Evolutionary conservation across 768 basidiomycete species (phyloP).

Genomic region (Hebeloma cylindrosporum): DNA sequence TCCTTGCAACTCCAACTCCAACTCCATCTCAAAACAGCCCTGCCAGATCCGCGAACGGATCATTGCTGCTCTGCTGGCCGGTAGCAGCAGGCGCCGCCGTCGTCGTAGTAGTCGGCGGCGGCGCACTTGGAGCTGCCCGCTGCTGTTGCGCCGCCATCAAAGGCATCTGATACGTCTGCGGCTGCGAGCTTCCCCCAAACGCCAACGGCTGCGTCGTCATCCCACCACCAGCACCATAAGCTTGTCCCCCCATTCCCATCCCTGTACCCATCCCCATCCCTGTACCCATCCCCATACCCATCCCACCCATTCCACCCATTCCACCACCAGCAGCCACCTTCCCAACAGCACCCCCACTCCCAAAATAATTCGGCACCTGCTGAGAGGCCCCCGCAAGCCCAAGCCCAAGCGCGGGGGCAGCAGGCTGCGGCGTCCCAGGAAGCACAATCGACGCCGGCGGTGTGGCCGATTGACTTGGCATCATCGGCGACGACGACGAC

Average conservation of each 20-base stretch:
- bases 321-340: constrained; percentile 11
- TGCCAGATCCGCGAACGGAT: constrained; percentile 83
- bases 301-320: constrained; percentile 16
- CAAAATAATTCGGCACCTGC: constrained; percentile 32
- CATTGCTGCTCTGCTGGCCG: constrained; percentile 54
- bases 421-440: constrained; percentile 32
- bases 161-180: constrained; percentile 7
- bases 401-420: too few relatives aligned
- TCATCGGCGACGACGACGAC: constrained; percentile 21
- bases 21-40: constrained; percentile 56
- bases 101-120: constrained; percentile 18
- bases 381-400: too few relatives aligned
- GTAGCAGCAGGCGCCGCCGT: constrained; percentile 21
- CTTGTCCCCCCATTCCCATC: constrained; percentile 8
- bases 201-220: constrained; percentile 12
- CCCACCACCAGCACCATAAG: too few relatives aligned
- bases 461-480: constrained; percentile 29
- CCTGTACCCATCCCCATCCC: constrained; percentile 3
- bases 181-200: constrained; percentile 8
- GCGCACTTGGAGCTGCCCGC: constrained; percentile 22
- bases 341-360: constrained; percentile 15
- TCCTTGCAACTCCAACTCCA: too few relatives aligned
- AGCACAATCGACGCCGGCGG: constrained; percentile 42
- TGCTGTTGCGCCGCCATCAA: constrained; percentile 4
- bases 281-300: constrained; percentile 9